Conservation (phyloP, 2,329 filamentous ascomycete genomes). For the Xylaria sp. region DNA sequence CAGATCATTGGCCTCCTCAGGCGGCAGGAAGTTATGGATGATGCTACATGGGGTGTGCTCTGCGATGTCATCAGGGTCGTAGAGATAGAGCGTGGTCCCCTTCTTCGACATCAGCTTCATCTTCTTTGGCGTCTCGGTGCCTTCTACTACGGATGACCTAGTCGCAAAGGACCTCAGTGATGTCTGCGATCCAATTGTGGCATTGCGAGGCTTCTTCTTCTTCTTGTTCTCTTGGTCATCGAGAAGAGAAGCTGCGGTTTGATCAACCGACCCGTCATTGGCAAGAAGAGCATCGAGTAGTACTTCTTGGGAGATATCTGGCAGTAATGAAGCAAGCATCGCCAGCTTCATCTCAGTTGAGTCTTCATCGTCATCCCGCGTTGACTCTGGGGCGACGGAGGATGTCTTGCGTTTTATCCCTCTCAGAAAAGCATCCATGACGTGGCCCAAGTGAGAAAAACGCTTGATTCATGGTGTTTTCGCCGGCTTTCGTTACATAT, state of each 20-base stretch:
- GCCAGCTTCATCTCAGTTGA: conserved; percentile 88
- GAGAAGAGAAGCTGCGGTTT: conserved; percentile 53
- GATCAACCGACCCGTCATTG: conserved; percentile 69
- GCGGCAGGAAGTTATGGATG: conserved; percentile 81
- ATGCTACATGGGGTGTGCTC: conserved; percentile 84
- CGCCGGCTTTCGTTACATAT: not conserved
- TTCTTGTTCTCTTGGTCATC: conserved; percentile 19
- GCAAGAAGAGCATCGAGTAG: conserved; percentile 75
- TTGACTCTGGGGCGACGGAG: conserved; percentile 19
- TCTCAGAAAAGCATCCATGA: conserved; percentile 55
- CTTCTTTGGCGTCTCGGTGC: conserved; percentile 32
- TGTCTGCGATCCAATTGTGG: conserved; percentile 51
- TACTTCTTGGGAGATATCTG: conserved; percentile 55
- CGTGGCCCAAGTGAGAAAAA: conserved; percentile 6
- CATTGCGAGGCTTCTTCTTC: conserved; percentile 27
- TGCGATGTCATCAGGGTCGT: conserved; percentile 73
- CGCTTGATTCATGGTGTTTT: conserved; percentile 7
- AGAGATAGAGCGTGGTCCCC: conserved; percentile 79
- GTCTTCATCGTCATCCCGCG: conserved; percentile 45
- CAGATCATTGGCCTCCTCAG: conserved; percentile 65
- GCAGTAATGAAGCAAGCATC: conserved; percentile 71
- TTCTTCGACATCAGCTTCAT: conserved; percentile 59
- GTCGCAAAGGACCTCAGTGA: conserved; percentile 53
- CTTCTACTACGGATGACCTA: conserved; percentile 12
- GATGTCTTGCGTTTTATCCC: conserved; percentile 46